A percentile compares a stretch with the other conserved stretches of the same genome.
These are phyloP conservation scores for Fraxinus angustifolia DNA, from an alignment of 305 asterid species.

Conservation along the genomic window DNA sequence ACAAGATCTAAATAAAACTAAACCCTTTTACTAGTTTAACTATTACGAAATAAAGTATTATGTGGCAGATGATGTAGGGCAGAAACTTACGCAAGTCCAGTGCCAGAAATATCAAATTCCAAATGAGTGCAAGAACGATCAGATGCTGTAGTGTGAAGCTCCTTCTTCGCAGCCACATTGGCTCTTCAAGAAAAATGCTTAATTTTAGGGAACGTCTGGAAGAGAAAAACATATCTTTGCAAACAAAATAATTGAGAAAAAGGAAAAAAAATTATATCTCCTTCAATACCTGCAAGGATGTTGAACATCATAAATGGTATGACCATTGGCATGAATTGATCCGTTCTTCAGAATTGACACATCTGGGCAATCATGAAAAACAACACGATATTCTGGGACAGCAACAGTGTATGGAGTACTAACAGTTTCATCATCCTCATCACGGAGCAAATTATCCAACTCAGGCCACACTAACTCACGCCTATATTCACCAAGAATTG, in stretches of 20 bases:
- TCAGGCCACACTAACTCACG: slow-evolving; percentile 90
- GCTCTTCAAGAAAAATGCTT: slow-evolving; percentile 38
- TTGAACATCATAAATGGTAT: slow-evolving; percentile 68
- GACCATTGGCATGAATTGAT: slow-evolving; percentile 50
- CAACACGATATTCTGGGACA: slow-evolving; percentile 86
- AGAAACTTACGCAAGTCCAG: slow-evolving; percentile 71
- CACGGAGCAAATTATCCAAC: slow-evolving; percentile 67
- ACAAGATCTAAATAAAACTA: neutral
- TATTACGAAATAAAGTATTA: neutral
- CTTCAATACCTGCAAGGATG: slow-evolving; percentile 75
- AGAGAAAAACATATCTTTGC: neutral
- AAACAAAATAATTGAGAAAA: neutral
- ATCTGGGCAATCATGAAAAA: slow-evolving; percentile 50
- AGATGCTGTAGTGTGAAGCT: slow-evolving; percentile 84
- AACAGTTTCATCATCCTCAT: slow-evolving; percentile 59
- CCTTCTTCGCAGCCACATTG: slow-evolving; percentile 76
- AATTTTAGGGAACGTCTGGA: slow-evolving; percentile 9
- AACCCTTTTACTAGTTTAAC: neutral
- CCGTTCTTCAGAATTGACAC: slow-evolving; percentile 31
- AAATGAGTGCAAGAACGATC: slow-evolving; percentile 97
- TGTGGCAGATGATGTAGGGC: neutral
- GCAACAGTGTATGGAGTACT: slow-evolving; percentile 92
- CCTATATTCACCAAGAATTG: slow-evolving; percentile 38
- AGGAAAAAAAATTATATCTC: neutral
- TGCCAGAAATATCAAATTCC: slow-evolving; percentile 89